Evolutionary conservation across 2,329 filamentous ascomycete species (phyloP).

Genomic region (Aspergillus sp.): DNA sequence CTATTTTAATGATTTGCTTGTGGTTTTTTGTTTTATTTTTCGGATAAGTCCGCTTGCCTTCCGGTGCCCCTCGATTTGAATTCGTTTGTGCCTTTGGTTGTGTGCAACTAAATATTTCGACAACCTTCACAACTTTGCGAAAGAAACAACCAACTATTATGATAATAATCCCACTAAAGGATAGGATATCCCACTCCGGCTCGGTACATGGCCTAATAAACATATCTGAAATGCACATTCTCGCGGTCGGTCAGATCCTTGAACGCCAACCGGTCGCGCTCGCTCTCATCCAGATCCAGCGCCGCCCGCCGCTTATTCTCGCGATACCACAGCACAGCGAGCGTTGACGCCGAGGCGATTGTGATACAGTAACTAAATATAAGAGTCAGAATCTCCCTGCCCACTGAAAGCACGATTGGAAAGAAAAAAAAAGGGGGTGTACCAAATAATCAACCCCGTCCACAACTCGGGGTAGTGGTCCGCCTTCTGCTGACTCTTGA

Average conservation of each 20-base stretch:
- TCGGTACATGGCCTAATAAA: conserved; percentile 39
- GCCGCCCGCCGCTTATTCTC: conserved; percentile 62
- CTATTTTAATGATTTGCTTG: not conserved
- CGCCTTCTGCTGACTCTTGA: conserved; percentile 67
- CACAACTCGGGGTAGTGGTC: conserved; percentile 74
- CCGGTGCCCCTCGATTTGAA: too few species aligned
- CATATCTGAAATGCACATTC: conserved; percentile 70
- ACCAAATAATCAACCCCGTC: conserved; percentile 67
- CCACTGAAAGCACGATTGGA: too few species aligned
- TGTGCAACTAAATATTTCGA: too few species aligned
- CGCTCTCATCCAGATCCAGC: conserved; percentile 60
- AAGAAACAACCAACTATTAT: not conserved
- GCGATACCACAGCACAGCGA: conserved; percentile 63
- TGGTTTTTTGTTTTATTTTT: not conserved
- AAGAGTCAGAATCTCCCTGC: not conserved
- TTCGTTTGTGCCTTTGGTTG: too few species aligned
- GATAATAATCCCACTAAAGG: too few species aligned
- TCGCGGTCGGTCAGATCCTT: conserved; percentile 71
- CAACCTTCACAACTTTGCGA: not conserved
- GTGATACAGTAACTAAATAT: conserved; percentile 63
- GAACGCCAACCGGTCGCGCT: conserved; percentile 68
- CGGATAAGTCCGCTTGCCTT: not conserved
- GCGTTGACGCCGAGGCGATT: conserved; percentile 58
- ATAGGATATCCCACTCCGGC: too few species aligned
- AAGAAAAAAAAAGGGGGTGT: not conserved